A percentile compares a stretch with the other conserved stretches of the same genome.
These are phyloP conservation scores for Lagenidium sp. DNA, from an alignment of 352 stramenopile genomes.

Conservation along the genomic window DNA sequence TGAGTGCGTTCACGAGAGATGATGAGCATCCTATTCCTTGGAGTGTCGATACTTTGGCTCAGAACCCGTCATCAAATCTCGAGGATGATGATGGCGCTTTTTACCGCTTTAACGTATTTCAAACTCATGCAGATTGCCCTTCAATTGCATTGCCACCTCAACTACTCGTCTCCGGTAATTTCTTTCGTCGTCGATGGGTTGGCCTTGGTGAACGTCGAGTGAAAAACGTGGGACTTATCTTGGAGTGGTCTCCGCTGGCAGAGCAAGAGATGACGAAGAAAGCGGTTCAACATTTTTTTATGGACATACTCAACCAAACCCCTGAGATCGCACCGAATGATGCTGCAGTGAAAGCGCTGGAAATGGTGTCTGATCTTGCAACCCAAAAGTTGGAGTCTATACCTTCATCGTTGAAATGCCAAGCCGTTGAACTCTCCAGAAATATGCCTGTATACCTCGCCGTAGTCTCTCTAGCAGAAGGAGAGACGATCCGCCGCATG, in stretches of 20 bases:
- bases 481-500: constrained; percentile 94
- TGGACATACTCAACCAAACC: constrained; percentile 26
- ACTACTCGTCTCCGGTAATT: constrained; percentile 84
- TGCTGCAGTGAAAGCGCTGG: constrained; percentile 46
- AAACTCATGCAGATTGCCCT: constrained; percentile 61
- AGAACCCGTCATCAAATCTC: not conserved
- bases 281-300: constrained; percentile 55
- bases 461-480: constrained; percentile 95
- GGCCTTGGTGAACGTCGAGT: constrained; percentile 78
- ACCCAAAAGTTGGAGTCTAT: constrained; percentile 14
- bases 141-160: constrained; percentile 58
- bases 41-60: constrained; percentile 35
- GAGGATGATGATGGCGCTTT: constrained; percentile 57
- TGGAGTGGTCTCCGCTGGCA: constrained; percentile 77
- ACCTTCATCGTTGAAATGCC: constrained; percentile 21
- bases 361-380: constrained; percentile 15
- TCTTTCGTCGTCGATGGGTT: constrained; percentile 83
- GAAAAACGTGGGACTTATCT: constrained; percentile 84
- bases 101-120: constrained; percentile 72
- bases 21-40: constrained; percentile 85
- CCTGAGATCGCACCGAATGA: constrained; percentile 52
- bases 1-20: constrained; percentile 86
- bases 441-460: constrained; percentile 84
- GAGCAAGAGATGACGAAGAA: constrained; percentile 73
- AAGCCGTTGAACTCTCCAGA: constrained; percentile 24